phyloP scores from a whole-genome alignment of 139 green algal species.

The Limnomonas spitsbergensis region DNA sequence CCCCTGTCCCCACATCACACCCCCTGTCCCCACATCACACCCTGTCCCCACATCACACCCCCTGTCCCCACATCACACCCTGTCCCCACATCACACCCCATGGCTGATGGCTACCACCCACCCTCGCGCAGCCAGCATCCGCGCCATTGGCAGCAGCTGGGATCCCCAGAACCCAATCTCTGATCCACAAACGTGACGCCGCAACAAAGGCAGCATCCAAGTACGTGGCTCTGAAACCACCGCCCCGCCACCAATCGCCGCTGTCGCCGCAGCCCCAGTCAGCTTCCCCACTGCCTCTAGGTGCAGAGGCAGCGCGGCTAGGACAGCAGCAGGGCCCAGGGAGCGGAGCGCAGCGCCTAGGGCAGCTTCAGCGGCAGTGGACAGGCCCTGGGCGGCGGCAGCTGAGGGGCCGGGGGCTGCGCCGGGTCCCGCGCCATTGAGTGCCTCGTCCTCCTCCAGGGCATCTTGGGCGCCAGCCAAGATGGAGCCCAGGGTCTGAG shows the following conservation, averaged over 20 bases:
- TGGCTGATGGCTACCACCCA: background rate
- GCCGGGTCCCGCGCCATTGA: too few relatives aligned
- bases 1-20: too few relatives aligned
- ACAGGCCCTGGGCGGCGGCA: slow-evolving; percentile 9
- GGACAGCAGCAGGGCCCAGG: slow-evolving; percentile 71
- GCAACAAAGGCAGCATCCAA: slow-evolving; percentile 89
- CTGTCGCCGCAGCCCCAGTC: too few relatives aligned
- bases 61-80: too few relatives aligned
- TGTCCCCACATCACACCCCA: too few relatives aligned
- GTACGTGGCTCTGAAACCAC: slow-evolving; percentile 61
- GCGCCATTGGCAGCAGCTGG: slow-evolving; percentile 32
- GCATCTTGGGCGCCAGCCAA: slow-evolving; percentile 1
- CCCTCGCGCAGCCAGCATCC: background rate
- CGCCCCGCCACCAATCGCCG: too few relatives aligned
- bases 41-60: too few relatives aligned
- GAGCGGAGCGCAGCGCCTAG: slow-evolving; percentile 62
- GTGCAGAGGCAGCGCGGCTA: slow-evolving; percentile 68
- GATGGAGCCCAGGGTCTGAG: slow-evolving; percentile 1
- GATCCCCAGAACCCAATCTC: slow-evolving; percentile 64
- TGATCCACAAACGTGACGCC: slow-evolving; percentile 53
- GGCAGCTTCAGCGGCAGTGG: slow-evolving; percentile 52
- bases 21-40: too few relatives aligned
- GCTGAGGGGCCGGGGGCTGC: background rate
- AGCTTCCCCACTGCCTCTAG: slow-evolving; percentile 63
- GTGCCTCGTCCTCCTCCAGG: slow-evolving; percentile 4